Conservation (phyloP, 2,329 filamentous ascomycete genomes). For the Clarireedia monteithiana region DNA sequence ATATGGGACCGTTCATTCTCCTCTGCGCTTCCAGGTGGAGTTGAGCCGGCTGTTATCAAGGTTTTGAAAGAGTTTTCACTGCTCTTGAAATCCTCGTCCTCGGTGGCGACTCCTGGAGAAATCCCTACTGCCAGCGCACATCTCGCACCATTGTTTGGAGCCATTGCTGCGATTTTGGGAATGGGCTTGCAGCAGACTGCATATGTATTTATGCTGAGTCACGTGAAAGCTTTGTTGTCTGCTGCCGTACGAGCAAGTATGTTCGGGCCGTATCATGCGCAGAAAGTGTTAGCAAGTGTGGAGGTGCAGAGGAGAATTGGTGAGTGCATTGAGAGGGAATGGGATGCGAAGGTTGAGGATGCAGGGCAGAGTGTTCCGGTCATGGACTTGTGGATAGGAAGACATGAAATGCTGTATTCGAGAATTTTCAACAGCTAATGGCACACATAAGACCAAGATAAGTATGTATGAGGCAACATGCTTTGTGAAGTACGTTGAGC, state of each 20-base stretch:
- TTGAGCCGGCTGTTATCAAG: slow-evolving; percentile 14
- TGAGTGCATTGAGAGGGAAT: slow-evolving; percentile 51
- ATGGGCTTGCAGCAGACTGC: slow-evolving; percentile 55
- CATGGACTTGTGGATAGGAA: slow-evolving; percentile 76
- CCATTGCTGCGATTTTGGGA: slow-evolving; percentile 53
- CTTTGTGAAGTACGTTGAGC: neutral
- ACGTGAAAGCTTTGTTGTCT: slow-evolving; percentile 68
- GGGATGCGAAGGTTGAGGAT: slow-evolving; percentile 50
- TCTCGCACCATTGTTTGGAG: slow-evolving; percentile 63
- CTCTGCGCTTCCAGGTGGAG: slow-evolving; percentile 26
- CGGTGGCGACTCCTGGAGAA: slow-evolving; percentile 12
- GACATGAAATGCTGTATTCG: slow-evolving; percentile 77
- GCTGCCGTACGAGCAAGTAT: slow-evolving; percentile 71
- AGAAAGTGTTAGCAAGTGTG: slow-evolving; percentile 58
- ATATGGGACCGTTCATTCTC: slow-evolving; percentile 70
- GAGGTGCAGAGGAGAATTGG: slow-evolving; percentile 51
- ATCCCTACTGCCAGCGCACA: slow-evolving; percentile 50
- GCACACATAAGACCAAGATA: neutral
- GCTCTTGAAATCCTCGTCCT: slow-evolving; percentile 20
- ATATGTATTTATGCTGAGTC: slow-evolving; percentile 69
- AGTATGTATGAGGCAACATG: too few relatives aligned
- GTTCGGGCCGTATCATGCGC: slow-evolving; percentile 74
- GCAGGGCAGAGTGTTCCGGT: slow-evolving; percentile 69
- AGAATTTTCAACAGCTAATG: slow-evolving; percentile 75
- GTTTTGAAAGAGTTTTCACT: slow-evolving; percentile 23